Conservation (phyloP, 2,329 filamentous ascomycete genomes). For the Colletotrichum lupini region DNA sequence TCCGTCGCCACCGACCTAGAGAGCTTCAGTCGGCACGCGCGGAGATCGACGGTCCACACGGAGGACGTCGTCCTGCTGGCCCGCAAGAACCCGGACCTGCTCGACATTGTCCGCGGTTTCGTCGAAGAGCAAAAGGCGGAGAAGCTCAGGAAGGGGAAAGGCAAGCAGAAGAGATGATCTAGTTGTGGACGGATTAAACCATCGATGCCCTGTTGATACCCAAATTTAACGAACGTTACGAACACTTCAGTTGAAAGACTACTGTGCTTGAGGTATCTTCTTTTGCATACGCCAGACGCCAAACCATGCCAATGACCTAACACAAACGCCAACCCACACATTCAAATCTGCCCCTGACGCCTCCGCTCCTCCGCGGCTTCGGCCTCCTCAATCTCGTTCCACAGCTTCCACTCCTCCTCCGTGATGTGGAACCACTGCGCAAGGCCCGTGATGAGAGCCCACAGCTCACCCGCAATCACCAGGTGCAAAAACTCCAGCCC, state of each 20-base stretch:
- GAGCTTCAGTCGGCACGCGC: slow-evolving; percentile 77
- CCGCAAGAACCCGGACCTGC: slow-evolving; percentile 86
- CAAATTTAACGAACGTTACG: neutral
- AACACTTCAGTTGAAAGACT: neutral
- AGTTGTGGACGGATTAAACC: neutral
- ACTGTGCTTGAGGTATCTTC: slow-evolving; percentile 2
- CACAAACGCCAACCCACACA: neutral
- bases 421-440: slow-evolving; percentile 53
- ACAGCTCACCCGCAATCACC: slow-evolving; percentile 56
- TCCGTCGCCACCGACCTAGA: slow-evolving; percentile 68
- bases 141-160: slow-evolving; percentile 39
- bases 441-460: slow-evolving; percentile 53
- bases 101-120: slow-evolving; percentile 77
- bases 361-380: slow-evolving; percentile 32
- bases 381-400: slow-evolving; percentile 45
- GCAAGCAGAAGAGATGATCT: slow-evolving; percentile 16
- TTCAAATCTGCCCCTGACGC: neutral
- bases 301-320: neutral
- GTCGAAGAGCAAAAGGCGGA: slow-evolving; percentile 70
- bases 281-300: slow-evolving; percentile 1
- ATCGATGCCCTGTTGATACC: slow-evolving; percentile 19
- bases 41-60: slow-evolving; percentile 81
- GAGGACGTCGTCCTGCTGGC: slow-evolving; percentile 91
- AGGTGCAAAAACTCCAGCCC: slow-evolving; percentile 58
- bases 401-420: slow-evolving; percentile 53